These are phyloP conservation scores for Cytospora chrysosperma DNA, from an alignment of 2,329 filamentous ascomycete species.

Conservation along the genomic window DNA sequence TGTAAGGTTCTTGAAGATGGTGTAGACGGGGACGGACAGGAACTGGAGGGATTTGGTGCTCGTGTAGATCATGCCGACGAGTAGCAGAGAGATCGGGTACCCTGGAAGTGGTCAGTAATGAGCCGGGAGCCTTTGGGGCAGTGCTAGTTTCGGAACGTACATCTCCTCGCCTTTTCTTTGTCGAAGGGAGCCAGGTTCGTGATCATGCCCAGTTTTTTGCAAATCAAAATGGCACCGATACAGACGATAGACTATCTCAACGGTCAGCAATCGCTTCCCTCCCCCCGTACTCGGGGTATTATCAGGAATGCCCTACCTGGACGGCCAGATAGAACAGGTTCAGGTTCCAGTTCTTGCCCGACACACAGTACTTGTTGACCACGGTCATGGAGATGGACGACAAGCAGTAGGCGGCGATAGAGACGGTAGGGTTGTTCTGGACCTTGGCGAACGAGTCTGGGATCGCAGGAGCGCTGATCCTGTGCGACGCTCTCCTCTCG, in stretches of 20 bases:
- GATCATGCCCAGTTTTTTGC: constrained; percentile 80
- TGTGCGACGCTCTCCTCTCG: constrained; percentile 41
- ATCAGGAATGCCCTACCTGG: constrained; percentile 75
- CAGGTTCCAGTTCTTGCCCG: constrained; percentile 86
- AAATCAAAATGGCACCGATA: constrained; percentile 76
- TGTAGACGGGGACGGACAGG: constrained; percentile 97
- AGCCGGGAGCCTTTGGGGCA: constrained; percentile 4
- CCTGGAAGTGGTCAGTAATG: constrained; percentile 48
- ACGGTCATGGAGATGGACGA: constrained; percentile 99
- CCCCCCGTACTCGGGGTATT: background rate
- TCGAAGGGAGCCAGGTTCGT: constrained; percentile 81
- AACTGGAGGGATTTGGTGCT: constrained; percentile 93
- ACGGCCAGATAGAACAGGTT: constrained; percentile 93
- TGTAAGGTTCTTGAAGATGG: constrained; percentile 99
- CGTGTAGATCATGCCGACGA: constrained; percentile 99
- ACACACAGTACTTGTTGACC: constrained; percentile 99
- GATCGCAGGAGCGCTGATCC: constrained; percentile 36
- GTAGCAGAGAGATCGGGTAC: constrained; percentile 93
- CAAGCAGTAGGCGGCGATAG: constrained; percentile 86
- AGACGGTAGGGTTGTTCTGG: constrained; percentile 74
- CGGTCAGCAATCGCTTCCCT: constrained; percentile 20
- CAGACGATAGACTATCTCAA: constrained; percentile 76
- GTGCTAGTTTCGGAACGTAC: constrained; percentile 49
- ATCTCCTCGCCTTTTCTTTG: constrained; percentile 85
- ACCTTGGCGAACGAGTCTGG: constrained; percentile 47